A percentile compares a stretch with the other conserved stretches of the same genome.
These are phyloP conservation scores for Tricholoma sp. DNA, from an alignment of 768 basidiomycete species.

Conservation along the genomic window DNA sequence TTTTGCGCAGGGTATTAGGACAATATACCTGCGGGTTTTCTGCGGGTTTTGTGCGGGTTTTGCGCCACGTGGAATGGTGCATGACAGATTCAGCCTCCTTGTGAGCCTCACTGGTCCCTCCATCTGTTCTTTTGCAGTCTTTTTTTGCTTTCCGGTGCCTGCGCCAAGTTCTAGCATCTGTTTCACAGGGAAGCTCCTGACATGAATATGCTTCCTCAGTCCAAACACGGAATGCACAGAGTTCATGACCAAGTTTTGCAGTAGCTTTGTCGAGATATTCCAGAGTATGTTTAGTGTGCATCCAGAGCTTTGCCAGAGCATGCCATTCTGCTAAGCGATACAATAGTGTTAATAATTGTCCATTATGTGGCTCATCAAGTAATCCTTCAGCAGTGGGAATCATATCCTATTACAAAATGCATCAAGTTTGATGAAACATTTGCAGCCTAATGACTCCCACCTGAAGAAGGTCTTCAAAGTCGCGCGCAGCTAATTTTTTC, in stretches of 20 bases:
- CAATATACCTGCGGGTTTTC: no score
- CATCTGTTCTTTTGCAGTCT: no score
- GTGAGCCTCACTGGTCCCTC: no score
- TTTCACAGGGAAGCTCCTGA: neutral
- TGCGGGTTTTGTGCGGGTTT: no score
- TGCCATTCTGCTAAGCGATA: conserved; percentile 23
- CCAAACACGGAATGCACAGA: conserved; percentile 18
- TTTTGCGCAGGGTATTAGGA: no score
- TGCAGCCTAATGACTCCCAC: neutral
- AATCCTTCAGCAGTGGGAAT: conserved; percentile 19
- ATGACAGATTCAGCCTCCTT: no score
- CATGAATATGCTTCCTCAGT: conserved; percentile 7
- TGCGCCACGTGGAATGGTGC: no score
- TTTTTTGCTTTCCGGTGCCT: conserved; percentile 1
- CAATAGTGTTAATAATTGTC: conserved; percentile 14
- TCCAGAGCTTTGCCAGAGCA: conserved; percentile 20
- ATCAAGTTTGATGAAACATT: neutral
- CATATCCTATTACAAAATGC: no score
- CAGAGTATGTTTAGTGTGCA: conserved; percentile 22
- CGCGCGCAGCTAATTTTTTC: no score
- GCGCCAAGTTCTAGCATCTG: neutral
- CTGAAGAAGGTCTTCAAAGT: conserved; percentile 27
- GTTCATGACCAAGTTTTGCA: conserved; percentile 11
- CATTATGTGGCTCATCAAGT: conserved; percentile 19
- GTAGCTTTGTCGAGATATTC: conserved; percentile 14